Evolutionary conservation across 495 filamentous ascomycete genomes (phyloP).

Genomic region (Trypethelium eluteriae): DNA sequence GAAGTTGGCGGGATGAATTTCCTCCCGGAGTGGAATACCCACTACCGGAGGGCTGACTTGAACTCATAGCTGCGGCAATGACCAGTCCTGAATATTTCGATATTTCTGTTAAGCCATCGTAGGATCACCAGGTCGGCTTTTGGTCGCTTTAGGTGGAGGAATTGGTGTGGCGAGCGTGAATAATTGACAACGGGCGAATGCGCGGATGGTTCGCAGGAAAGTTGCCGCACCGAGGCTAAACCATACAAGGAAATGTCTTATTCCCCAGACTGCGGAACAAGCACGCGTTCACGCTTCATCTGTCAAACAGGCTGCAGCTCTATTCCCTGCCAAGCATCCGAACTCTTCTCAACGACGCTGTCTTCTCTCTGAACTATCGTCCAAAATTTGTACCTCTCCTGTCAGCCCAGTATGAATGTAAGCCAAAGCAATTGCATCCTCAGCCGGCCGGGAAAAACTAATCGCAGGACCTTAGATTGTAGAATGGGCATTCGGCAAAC

Average conservation of each 20-base stretch:
- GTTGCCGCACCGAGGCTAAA: constrained; percentile 15
- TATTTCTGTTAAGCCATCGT: neutral
- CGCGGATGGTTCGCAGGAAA: constrained; percentile 15
- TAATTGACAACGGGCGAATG: constrained; percentile 19
- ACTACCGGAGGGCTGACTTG: constrained; percentile 19
- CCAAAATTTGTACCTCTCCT: neutral
- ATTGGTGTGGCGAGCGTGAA: constrained; percentile 11
- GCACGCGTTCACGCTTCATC: neutral
- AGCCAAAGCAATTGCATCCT: constrained; percentile 37
- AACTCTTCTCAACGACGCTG: neutral
- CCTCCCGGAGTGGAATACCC: constrained; percentile 9
- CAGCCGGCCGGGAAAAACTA: constrained; percentile 12
- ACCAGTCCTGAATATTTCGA: no score
- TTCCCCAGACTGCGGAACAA: neutral
- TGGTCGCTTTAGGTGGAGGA: constrained; percentile 9
- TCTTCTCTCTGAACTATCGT: neutral
- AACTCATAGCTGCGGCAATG: constrained; percentile 15
- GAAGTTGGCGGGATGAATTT: constrained; percentile 17
- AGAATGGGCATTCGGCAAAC: constrained; percentile 98
- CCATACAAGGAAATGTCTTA: neutral
- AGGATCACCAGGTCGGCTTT: no score
- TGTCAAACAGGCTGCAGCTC: constrained; percentile 9
- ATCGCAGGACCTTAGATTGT: constrained; percentile 55
- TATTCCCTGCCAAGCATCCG: constrained; percentile 14
- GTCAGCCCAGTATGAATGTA: constrained; percentile 52